Percentiles rank a stretch among this genome's conserved stretches.
Evolutionary conservation across 805 yeast species (phyloP).

Genomic region (Starmera amethionina): DNA sequence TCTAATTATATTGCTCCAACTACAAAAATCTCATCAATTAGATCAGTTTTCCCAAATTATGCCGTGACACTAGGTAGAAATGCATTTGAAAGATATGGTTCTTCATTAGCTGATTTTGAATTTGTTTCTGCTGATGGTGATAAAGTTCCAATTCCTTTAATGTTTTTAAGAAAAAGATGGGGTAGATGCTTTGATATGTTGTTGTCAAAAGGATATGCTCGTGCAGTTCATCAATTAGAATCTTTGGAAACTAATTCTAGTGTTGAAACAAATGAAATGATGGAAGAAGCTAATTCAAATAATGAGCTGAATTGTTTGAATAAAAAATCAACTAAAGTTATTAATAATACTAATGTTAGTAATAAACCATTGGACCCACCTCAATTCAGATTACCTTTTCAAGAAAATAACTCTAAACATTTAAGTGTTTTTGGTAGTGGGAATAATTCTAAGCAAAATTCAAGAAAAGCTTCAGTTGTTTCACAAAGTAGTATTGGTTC

Average conservation of each 20-base stretch:
- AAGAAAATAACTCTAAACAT: constrained; percentile 26
- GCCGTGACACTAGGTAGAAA: constrained; percentile 72
- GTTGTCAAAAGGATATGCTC: constrained; percentile 53
- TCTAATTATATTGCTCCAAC: constrained; percentile 71
- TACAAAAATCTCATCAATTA: constrained; percentile 51
- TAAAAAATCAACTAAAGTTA: constrained; percentile 17
- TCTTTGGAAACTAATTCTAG: constrained; percentile 3
- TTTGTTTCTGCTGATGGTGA: constrained; percentile 63
- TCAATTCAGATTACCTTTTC: constrained; percentile 62
- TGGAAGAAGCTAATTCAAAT: constrained; percentile 2
- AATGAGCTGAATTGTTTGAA: constrained; percentile 7
- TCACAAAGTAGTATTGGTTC: constrained; percentile 20
- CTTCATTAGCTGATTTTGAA: constrained; percentile 60
- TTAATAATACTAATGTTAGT: constrained; percentile 7
- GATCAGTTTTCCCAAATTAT: constrained; percentile 65
- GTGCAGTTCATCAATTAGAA: constrained; percentile 32
- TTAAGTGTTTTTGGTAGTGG: constrained; percentile 4
- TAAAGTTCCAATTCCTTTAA: constrained; percentile 51
- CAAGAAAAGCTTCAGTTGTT: constrained; percentile 29
- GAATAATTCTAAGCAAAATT: constrained; percentile 9
- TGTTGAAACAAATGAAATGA: background rate
- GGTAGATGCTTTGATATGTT: constrained; percentile 59
- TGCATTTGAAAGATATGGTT: constrained; percentile 59
- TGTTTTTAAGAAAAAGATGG: constrained; percentile 64
- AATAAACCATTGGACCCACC: constrained; percentile 30